Evolutionary conservation across 345 rosid species (phyloP), one percentile per base, ranked within the genome.

Genomic region (Microcos paniculata): DNA sequence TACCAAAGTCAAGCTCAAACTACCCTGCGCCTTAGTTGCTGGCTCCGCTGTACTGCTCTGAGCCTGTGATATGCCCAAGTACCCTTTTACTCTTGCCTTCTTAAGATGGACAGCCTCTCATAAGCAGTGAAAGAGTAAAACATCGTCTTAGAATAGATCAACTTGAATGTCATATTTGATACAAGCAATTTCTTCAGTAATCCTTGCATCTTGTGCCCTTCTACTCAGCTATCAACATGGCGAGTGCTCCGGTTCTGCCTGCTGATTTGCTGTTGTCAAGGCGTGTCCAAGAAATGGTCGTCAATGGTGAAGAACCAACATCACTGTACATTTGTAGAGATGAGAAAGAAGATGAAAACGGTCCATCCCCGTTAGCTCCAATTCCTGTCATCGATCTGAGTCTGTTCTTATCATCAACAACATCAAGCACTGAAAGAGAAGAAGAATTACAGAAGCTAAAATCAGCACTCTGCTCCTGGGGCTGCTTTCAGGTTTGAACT

Each of bases 381-480:
- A 31, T 87, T 71, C 88, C 91, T 43, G 76, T 82, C 42, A 74
- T 89, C 18, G 85, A 86, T 69, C 81, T 89, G 23, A 66, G 83
- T 81, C 61, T 80, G 23, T 72, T 82, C 56, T 42, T 78, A 8
- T 78, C 86, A 24, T 76, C 85, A 16, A 40, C 85, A 16, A 40
- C 77, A 45, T 46, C 68, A 31, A 24, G 43, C 35, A 9, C 64
- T 3, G 40, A 75, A 46, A 77, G 68, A 53, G 46, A 72, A 2
- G 49, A 80, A 52, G 85, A 84, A 65, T 83, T 86, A 30, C 74
- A 71, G 65, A 86, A 83, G 28, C 86, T 89, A 57, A 70, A 83
- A 78, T 76, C 79, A 59, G 88, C 90, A 57, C 90, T 89, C 59
- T 73, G 62, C 72, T 70, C 82, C 0, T 87, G 90, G 91, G 92